Base-by-base conservation (phyloP, 306 rosid genomes). In the Malus sylvestris region DNA sequence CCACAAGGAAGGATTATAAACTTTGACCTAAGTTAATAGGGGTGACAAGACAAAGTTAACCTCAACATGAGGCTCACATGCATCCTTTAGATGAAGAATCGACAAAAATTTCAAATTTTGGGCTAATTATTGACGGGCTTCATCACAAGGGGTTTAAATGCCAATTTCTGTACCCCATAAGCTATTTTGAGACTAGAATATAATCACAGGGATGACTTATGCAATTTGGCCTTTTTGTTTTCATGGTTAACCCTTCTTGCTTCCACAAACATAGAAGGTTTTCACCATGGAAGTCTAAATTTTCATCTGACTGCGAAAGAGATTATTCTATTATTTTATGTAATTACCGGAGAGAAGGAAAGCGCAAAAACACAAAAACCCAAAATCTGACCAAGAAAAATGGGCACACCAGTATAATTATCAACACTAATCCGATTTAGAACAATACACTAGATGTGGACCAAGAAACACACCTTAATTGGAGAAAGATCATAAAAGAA, bases 401-500 rank as follows among this genome's bases (percentile, higher is more conserved):
- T 27, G 29, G 27, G 45, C 53, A 44, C 20, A 77, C 33, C 71
- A 27, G 16, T 33, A 51, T 30, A 57, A 67, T 22, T 19, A 32
- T 25, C 55, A 35, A 60, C 16, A 44, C 33, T 27, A 60, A 49
- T 23, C 49, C 7, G 45, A 23, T 45, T 19, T 29, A 20, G 14
- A 67, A 25, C 57, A 33, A 57, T 61, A 68, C 5, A 23, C 32
- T 16, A 68, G 15, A 14, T 20, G 52, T 20, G 46, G 44, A 70
- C 44, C 42, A 53, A 44, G 10, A 33, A 51, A 76, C 85, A 59
- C 77, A 93, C 98, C 96, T 93, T 93, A 70, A 93, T 86, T 27
- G 98, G 98, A 66, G 97, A 91, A 79, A 93, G 84, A 83, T 93
- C 97, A 68, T 93, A 91, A 52, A 74, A 83, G 87, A 91, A 89